Evolutionary conservation across 1,139 yeast genomes (phyloP).

Genomic region (Zygosaccharomyces pseudobailii): DNA sequence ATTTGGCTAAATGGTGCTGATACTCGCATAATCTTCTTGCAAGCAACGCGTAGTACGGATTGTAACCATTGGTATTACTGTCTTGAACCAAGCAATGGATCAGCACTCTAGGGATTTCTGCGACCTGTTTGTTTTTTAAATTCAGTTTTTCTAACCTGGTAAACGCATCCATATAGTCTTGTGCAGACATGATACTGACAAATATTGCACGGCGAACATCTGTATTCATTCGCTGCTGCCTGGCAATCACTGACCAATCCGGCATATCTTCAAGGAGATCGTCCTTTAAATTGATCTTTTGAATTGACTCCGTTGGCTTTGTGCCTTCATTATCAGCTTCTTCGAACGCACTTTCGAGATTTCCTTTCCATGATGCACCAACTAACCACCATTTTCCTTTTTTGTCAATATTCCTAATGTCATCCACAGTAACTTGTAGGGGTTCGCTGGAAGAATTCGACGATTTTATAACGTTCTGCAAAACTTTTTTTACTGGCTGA

Average conservation of each 20-base stretch:
- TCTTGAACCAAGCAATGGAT: slow-evolving; percentile 85
- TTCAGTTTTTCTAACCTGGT: slow-evolving; percentile 75
- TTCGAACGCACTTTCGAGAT: slow-evolving; percentile 34
- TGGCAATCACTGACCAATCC: slow-evolving; percentile 86
- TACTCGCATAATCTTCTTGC: slow-evolving; percentile 67
- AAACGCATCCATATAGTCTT: slow-evolving; percentile 84
- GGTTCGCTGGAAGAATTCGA: slow-evolving; percentile 59
- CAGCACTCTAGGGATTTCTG: slow-evolving; percentile 81
- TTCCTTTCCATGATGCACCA: slow-evolving; percentile 94
- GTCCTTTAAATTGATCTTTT: slow-evolving; percentile 25
- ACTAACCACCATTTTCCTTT: slow-evolving; percentile 99
- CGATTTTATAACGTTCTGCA: slow-evolving; percentile 42
- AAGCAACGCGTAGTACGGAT: slow-evolving; percentile 83
- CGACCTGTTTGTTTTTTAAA: slow-evolving; percentile 74
- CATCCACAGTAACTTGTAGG: slow-evolving; percentile 76
- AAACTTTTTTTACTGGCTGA: slow-evolving; percentile 54
- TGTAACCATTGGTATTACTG: slow-evolving; percentile 51
- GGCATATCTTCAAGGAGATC: slow-evolving; percentile 67
- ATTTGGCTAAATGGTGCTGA: slow-evolving; percentile 65
- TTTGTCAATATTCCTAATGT: slow-evolving; percentile 68
- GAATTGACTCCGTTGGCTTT: slow-evolving; percentile 33
- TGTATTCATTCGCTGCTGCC: slow-evolving; percentile 87
- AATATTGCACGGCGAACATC: slow-evolving; percentile 91
- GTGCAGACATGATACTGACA: slow-evolving; percentile 90
- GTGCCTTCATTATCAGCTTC: slow-evolving; percentile 16